phyloP scores from a whole-genome alignment of 2,329 filamentous ascomycete species.

The Fusarium bactridioides region DNA sequence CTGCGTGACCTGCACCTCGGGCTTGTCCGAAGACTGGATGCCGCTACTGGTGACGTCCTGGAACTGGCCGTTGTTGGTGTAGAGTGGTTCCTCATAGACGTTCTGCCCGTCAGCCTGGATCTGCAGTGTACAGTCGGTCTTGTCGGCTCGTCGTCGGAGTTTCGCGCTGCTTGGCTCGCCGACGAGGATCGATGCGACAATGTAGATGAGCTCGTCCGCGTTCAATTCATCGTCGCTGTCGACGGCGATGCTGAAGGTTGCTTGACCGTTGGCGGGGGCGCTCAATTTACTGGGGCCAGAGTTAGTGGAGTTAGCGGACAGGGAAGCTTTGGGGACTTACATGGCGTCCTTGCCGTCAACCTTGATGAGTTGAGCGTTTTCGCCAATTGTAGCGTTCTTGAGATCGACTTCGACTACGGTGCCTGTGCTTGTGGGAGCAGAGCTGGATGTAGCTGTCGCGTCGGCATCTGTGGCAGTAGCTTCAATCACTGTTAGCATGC shows the following conservation, averaged over 20 bases:
- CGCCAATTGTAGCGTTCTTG: slow-evolving; percentile 23
- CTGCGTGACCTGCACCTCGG: slow-evolving; percentile 24
- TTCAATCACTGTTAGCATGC: not conserved
- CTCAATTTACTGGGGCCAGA: slow-evolving; percentile 5
- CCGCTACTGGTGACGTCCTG: slow-evolving; percentile 25
- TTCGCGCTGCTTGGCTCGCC: slow-evolving; percentile 25
- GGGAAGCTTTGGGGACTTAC: not conserved
- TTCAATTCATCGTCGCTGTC: slow-evolving; percentile 9
- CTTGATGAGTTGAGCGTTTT: slow-evolving; percentile 19
- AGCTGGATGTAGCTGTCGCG: slow-evolving; percentile 3
- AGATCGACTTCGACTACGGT: slow-evolving; percentile 11
- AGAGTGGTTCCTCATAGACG: slow-evolving; percentile 25
- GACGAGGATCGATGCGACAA: slow-evolving; percentile 27
- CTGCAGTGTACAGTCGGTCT: slow-evolving; percentile 23
- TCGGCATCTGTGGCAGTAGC: slow-evolving; percentile 16
- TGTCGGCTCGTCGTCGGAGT: slow-evolving; percentile 7
- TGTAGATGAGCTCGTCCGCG: slow-evolving; percentile 16
- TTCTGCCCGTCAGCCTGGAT: slow-evolving; percentile 17
- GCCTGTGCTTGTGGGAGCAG: slow-evolving; percentile 11
- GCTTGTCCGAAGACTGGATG: slow-evolving; percentile 16
- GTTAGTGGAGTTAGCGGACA: not conserved
- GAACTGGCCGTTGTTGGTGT: slow-evolving; percentile 22
- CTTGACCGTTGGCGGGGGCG: slow-evolving; percentile 22
- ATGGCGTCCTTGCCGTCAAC: slow-evolving; percentile 25
- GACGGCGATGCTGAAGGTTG: slow-evolving; percentile 13